phyloP scores from a whole-genome alignment of 768 basidiomycete genomes.

The Postia placenta region DNA sequence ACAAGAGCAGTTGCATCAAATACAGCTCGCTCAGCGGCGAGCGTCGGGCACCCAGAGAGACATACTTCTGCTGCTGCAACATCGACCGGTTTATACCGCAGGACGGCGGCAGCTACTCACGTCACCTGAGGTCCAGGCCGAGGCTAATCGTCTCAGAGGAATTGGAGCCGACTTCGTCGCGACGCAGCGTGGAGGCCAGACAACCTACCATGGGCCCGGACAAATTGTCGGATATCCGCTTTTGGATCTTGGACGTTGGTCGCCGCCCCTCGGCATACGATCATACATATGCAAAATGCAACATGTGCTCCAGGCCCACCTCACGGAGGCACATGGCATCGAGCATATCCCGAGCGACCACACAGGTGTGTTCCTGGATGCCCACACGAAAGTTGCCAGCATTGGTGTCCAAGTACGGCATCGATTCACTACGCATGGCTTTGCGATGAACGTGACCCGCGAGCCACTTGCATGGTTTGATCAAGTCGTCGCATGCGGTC shows the following conservation, averaged over 20 bases:
- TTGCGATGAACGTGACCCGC: constrained; percentile 82
- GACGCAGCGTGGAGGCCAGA: constrained; percentile 82
- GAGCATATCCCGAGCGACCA: constrained; percentile 58
- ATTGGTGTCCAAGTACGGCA: constrained; percentile 97
- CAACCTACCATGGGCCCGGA: constrained; percentile 97
- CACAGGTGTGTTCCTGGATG: constrained; percentile 85
- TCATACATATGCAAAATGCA: constrained; percentile 87
- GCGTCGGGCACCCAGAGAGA: constrained; percentile 38
- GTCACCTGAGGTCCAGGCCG: constrained; percentile 48
- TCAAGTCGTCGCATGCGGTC: constrained; percentile 84
- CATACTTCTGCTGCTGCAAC: constrained; percentile 76
- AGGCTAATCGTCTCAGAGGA: constrained; percentile 56
- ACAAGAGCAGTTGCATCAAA: constrained; percentile 64
- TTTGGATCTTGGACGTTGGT: constrained; percentile 77
- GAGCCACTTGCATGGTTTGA: constrained; percentile 86
- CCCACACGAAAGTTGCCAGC: constrained; percentile 83
- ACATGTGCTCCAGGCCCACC: constrained; percentile 56
- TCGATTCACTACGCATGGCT: constrained; percentile 91
- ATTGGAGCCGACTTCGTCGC: constrained; percentile 86
- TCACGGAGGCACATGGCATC: constrained; percentile 56
- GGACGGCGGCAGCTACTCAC: constrained; percentile 72
- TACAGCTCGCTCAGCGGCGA: constrained; percentile 54
- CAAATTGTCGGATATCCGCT: constrained; percentile 96
- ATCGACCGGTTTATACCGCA: constrained; percentile 90
- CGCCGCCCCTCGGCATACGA: constrained; percentile 64